phyloP scores from a whole-genome alignment of 495 filamentous ascomycete species.

The Cercophora newfieldiana region DNA sequence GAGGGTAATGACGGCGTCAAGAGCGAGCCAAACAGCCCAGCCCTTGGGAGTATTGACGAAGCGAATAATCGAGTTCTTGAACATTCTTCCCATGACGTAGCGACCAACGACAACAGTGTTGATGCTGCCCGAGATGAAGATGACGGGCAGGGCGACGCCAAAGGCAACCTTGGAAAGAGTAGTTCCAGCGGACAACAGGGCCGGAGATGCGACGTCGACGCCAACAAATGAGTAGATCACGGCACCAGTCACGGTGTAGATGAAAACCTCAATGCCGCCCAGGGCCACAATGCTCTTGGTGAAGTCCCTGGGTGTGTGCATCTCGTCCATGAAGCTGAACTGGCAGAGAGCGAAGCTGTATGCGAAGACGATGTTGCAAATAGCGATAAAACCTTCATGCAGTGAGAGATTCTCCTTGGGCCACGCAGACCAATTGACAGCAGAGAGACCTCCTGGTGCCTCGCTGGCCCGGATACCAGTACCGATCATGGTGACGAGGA shows the following conservation, averaged over 20 bases:
- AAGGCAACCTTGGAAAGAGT: slow-evolving; percentile 71
- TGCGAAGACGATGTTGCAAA: slow-evolving; percentile 76
- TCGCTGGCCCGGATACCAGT: slow-evolving; percentile 55
- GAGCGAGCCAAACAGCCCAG: slow-evolving; percentile 59
- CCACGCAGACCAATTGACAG: slow-evolving; percentile 45
- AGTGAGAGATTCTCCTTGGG: slow-evolving; percentile 42
- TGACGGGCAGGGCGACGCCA: slow-evolving; percentile 77
- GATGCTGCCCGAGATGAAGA: slow-evolving; percentile 68
- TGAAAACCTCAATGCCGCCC: slow-evolving; percentile 62
- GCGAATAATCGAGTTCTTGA: slow-evolving; percentile 53
- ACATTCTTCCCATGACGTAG: slow-evolving; percentile 66
- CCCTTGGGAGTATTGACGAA: slow-evolving; percentile 62
- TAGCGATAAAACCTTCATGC: slow-evolving; percentile 57
- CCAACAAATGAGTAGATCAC: slow-evolving; percentile 77
- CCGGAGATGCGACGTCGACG: slow-evolving; percentile 64
- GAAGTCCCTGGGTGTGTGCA: slow-evolving; percentile 67
- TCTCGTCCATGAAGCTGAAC: slow-evolving; percentile 78
- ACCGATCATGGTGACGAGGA: slow-evolving; percentile 68
- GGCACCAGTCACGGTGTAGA: slow-evolving; percentile 67
- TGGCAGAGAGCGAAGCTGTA: slow-evolving; percentile 68
- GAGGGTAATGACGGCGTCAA: slow-evolving; percentile 60
- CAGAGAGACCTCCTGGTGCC: slow-evolving; percentile 31
- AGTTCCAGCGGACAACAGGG: slow-evolving; percentile 62
- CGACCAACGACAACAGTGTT: slow-evolving; percentile 59
- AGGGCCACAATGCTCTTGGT: slow-evolving; percentile 66